Evolutionary conservation across 805 yeast species (phyloP), one percentile per base, ranked within the genome.

Genomic region (Ogataea pilisensis): DNA sequence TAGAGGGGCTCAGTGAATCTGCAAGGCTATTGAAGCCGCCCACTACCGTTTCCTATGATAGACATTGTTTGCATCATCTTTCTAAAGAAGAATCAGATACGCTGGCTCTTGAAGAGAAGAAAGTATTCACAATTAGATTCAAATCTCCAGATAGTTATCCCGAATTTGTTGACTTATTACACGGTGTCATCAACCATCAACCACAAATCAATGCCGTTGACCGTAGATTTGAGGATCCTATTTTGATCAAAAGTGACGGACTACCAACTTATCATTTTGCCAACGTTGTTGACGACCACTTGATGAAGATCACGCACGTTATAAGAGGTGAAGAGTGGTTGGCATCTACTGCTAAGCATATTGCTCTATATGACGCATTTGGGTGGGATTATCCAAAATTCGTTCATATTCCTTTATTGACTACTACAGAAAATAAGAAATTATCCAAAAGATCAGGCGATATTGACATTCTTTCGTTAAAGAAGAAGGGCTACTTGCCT

Each of bases 261-360:
- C 66, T 87, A 45, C 99, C 99, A 20, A 93, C 99, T 0, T 93
- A 93, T 54, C 99, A 93, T 63, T 82, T 93, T 55, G 99, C 99
- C 13, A 91, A 87, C 55, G 96, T 93, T 6, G 77, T 93, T 3
- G 99, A 93, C 58, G 99, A 93, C 58, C 95, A 90, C 59, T 65
- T 85, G 35, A 93, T 93, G 99, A 62, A 78, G 34, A 85, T 93
- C 33, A 85, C 96, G 0, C 97, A 93, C 62, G 99, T 93, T 8
- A 80, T 93, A 5, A 72, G 99, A 50, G 99, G 99, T 26, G 99
- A 93, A 57, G 99, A 93, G 61, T 93, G 99, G 99, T 66, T 93
- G 9, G 85, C 95, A 1, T 87, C 98, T 0, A 93, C 99, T 0
- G 96, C 97, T 2, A 91, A 90, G 53, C 99, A 93, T 55, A 72